phyloP scores from a whole-genome alignment of 371 early-diverging fungal species.

The Mucor velutinosus region DNA sequence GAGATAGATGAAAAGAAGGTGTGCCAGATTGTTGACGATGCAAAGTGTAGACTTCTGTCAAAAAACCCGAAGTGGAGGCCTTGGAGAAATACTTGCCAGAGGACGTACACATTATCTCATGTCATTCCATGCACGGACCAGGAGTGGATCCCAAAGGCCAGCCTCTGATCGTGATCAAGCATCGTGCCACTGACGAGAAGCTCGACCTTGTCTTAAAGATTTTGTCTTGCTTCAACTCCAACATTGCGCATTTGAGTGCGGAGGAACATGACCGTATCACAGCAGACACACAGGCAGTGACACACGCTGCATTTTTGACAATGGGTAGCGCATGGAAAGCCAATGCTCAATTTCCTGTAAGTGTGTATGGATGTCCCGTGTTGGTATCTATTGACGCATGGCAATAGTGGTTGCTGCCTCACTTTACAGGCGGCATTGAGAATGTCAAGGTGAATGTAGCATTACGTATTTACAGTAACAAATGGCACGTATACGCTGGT shows the following conservation, averaged over 20 bases:
- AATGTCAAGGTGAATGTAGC: slow-evolving; percentile 94
- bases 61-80: slow-evolving; percentile 90
- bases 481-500: slow-evolving; percentile 97
- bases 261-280: slow-evolving; percentile 94
- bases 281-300: slow-evolving; percentile 97
- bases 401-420: slow-evolving; percentile 80
- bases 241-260: slow-evolving; percentile 76
- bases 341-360: slow-evolving; percentile 79
- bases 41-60: slow-evolving; percentile 83
- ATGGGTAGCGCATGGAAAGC: slow-evolving; percentile 96
- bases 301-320: slow-evolving; percentile 91
- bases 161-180: slow-evolving; percentile 85
- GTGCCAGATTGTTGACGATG: not conserved
- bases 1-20: not conserved
- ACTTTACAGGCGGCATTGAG: slow-evolving; percentile 91
- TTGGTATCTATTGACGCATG: not conserved
- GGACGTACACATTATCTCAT: slow-evolving; percentile 92
- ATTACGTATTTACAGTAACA: slow-evolving; percentile 89
- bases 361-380: not conserved
- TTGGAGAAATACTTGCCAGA: slow-evolving; percentile 83
- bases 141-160: slow-evolving; percentile 82
- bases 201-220: slow-evolving; percentile 66
- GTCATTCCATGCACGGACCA: slow-evolving; percentile 97
- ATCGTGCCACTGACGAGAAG: slow-evolving; percentile 67
- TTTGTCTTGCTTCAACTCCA: slow-evolving; percentile 74